These are phyloP conservation scores for Hypoxylon perforatum DNA, from an alignment of 495 filamentous ascomycete genomes.

Conservation along the genomic window DNA sequence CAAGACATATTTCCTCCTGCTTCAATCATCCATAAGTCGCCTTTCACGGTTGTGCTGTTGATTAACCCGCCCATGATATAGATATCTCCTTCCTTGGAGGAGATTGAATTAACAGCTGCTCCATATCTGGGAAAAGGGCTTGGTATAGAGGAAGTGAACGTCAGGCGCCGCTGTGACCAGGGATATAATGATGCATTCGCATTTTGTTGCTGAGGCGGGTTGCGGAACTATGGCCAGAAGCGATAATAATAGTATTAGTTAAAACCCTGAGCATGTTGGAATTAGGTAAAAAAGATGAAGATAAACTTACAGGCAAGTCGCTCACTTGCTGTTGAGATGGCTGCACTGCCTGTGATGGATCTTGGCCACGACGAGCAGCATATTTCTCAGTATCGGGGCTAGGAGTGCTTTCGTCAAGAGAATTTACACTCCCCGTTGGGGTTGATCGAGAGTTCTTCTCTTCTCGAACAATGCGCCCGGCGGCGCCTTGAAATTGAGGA, in stretches of 20 bases:
- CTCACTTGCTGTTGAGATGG: conserved; percentile 43
- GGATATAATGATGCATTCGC: conserved; percentile 80
- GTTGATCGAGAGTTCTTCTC: conserved; percentile 62
- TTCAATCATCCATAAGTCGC: conserved; percentile 98
- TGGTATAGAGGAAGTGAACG: conserved; percentile 81
- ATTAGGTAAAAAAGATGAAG: neutral
- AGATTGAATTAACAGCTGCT: conserved; percentile 90
- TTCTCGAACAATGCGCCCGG: conserved; percentile 56
- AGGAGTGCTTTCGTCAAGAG: conserved; percentile 58
- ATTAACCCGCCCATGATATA: conserved; percentile 98
- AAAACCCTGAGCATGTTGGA: neutral
- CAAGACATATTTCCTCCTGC: conserved; percentile 87
- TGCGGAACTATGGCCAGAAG: conserved; percentile 57
- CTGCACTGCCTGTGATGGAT: conserved; percentile 39
- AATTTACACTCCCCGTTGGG: conserved; percentile 67
- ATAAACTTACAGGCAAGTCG: conserved; percentile 62
- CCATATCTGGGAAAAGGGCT: conserved; percentile 98
- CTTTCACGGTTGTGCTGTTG: conserved; percentile 92
- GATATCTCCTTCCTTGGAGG: conserved; percentile 96
- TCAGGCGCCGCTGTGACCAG: conserved; percentile 91
- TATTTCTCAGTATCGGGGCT: conserved; percentile 62
- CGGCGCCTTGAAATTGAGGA: conserved; percentile 49
- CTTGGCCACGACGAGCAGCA: conserved; percentile 51
- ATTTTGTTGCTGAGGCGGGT: conserved; percentile 52
- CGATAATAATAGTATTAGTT: conserved; percentile 28